phyloP scores from a whole-genome alignment of 2,329 filamentous ascomycete genomes.

The Plenodomus tracheiphilus region DNA sequence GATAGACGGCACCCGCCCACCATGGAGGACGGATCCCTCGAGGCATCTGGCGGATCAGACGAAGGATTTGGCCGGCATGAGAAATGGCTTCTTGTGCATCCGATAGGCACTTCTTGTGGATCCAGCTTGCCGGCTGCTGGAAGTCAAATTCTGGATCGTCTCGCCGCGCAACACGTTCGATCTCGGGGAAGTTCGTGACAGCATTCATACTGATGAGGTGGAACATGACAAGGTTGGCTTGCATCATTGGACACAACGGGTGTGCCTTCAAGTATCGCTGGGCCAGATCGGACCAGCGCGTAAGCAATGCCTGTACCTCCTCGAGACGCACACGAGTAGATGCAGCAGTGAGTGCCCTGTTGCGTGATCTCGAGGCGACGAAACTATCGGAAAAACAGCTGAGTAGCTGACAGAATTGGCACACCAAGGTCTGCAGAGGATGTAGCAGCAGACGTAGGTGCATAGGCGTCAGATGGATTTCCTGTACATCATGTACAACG shows the following conservation, averaged over 20 bases:
- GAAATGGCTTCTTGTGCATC: conserved; percentile 66
- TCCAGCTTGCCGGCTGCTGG: conserved; percentile 56
- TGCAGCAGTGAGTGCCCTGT: conserved; percentile 59
- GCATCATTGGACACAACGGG: conserved; percentile 62
- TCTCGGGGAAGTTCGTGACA: conserved; percentile 67
- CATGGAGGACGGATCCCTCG: conserved; percentile 65
- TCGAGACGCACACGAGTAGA: conserved; percentile 65
- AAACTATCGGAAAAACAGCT: conserved; percentile 65
- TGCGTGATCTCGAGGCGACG: conserved; percentile 50
- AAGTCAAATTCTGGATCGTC: conserved; percentile 62
- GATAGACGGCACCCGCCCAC: conserved; percentile 73
- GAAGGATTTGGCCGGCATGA: conserved; percentile 69
- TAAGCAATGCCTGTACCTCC: conserved; percentile 66
- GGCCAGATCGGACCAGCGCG: conserved; percentile 70
- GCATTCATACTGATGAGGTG: conserved; percentile 72
- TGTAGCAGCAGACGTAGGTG: conserved; percentile 70
- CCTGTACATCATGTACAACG: conserved; percentile 49
- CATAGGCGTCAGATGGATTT: conserved; percentile 57
- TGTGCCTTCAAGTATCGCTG: conserved; percentile 60
- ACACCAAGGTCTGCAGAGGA: conserved; percentile 67
- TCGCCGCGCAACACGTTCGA: conserved; percentile 67
- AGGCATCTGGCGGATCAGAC: conserved; percentile 64
- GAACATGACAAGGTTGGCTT: conserved; percentile 69
- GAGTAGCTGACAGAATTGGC: conserved; percentile 66
- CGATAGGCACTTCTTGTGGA: conserved; percentile 65